Percentiles rank a stretch among this genome's conserved stretches.
phyloP scores from a whole-genome alignment of 768 basidiomycete species.

The Pisolithus sp. region DNA sequence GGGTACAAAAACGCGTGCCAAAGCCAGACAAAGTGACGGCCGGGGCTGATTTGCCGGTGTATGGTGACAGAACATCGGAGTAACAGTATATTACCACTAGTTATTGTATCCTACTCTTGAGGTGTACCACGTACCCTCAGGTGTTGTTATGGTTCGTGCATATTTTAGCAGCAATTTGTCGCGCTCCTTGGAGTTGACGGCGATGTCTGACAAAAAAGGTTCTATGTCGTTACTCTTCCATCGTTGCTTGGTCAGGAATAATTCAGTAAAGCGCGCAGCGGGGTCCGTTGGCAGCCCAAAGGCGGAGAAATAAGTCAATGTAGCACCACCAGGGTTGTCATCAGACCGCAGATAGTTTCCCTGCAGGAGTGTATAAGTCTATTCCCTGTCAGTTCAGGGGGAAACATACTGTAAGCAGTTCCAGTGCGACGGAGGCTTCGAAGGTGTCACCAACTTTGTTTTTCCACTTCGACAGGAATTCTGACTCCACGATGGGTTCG shows the following conservation, averaged over 20 bases:
- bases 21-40: conserved; percentile 20
- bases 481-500: conserved; percentile 47
- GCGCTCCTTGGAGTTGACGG: conserved; percentile 77
- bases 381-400: not conserved
- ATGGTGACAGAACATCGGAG: not conserved
- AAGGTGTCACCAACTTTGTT: conserved; percentile 74
- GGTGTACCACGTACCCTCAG: conserved; percentile 67
- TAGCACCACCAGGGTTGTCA: conserved; percentile 21
- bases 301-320: conserved; percentile 70
- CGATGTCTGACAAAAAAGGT: conserved; percentile 78
- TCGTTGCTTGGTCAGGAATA: conserved; percentile 73
- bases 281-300: conserved; percentile 73
- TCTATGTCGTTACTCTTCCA: conserved; percentile 78
- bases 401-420: conserved; percentile 56
- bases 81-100: conserved; percentile 16
- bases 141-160: conserved; percentile 69
- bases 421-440: conserved; percentile 50
- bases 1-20: conserved; percentile 35
- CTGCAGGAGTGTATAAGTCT: conserved; percentile 35
- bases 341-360: conserved; percentile 60
- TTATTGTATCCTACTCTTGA: conserved; percentile 57
- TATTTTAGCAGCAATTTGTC: conserved; percentile 86
- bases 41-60: not conserved
- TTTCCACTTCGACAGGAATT: conserved; percentile 66
- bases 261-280: conserved; percentile 73